A percentile compares a stretch with the other conserved stretches of the same genome.
Evolutionary conservation across 352 stramenopile species (phyloP).

Genomic region (Pythium vanterpoolii): DNA sequence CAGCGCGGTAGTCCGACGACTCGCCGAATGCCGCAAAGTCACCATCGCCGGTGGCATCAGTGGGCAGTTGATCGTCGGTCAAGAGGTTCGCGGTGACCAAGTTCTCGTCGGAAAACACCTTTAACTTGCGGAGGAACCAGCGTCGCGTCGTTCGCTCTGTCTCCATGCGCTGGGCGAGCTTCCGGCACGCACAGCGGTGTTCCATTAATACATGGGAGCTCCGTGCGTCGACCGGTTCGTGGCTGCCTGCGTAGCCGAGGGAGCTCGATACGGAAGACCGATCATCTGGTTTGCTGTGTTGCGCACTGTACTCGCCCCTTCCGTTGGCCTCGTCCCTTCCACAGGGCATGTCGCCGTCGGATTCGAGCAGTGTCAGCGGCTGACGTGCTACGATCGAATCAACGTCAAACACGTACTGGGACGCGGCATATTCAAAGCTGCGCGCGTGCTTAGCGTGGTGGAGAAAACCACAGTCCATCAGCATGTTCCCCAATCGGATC

Average conservation of each 20-base stretch:
- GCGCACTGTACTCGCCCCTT: background rate
- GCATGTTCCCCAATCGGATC: conserved; percentile 32
- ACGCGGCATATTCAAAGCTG: conserved; percentile 16
- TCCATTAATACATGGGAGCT: background rate
- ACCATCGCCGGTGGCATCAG: no score
- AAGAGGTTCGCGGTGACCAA: conserved; percentile 1
- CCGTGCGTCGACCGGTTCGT: background rate
- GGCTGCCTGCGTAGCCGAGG: no score
- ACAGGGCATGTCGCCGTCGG: background rate
- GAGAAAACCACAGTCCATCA: conserved; percentile 36
- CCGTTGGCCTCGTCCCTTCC: background rate
- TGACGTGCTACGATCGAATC: conserved; percentile 25
- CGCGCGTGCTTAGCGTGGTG: conserved; percentile 33
- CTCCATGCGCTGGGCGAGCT: conserved; percentile 28
- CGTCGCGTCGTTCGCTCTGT: conserved; percentile 4
- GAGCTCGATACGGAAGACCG: no score
- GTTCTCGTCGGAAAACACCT: conserved; percentile 1
- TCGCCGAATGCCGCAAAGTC: no score
- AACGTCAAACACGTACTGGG: conserved; percentile 31
- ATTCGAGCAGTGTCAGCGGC: conserved; percentile 16
- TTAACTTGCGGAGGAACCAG: conserved; percentile 15
- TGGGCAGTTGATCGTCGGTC: conserved; percentile 1
- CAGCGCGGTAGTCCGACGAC: no score
- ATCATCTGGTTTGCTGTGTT: background rate
- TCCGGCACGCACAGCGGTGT: conserved; percentile 21